Evolutionary conservation across 352 stramenopile genomes (phyloP).

Genomic region (Phytophthora tubulina): DNA sequence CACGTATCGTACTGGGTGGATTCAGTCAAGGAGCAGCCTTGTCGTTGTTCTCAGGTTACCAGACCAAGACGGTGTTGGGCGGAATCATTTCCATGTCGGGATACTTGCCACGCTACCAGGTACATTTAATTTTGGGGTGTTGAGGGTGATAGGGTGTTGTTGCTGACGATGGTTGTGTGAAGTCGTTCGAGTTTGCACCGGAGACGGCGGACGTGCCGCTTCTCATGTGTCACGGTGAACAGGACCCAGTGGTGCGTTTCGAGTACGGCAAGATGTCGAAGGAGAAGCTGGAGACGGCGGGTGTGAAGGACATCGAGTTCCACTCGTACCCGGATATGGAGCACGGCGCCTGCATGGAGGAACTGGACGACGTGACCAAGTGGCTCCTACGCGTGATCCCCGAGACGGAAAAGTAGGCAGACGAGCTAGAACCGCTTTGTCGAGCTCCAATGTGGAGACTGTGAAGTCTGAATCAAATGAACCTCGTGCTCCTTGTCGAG

Average conservation of each 20-base stretch:
- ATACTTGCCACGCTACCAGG: slow-evolving; percentile 69
- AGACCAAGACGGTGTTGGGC: slow-evolving; percentile 65
- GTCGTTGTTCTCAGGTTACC: slow-evolving; percentile 86
- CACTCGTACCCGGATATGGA: slow-evolving; percentile 72
- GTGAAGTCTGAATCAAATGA: not conserved
- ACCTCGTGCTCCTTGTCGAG: not conserved
- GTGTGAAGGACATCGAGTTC: slow-evolving; percentile 73
- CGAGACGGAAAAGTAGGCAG: slow-evolving; percentile 23
- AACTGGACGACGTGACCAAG: slow-evolving; percentile 70
- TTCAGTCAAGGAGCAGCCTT: slow-evolving; percentile 95
- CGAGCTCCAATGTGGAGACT: not conserved
- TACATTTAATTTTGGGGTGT: slow-evolving; percentile 18
- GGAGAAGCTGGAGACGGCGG: slow-evolving; percentile 60
- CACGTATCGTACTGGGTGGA: slow-evolving; percentile 93
- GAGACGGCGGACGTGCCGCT: slow-evolving; percentile 73
- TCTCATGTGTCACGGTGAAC: slow-evolving; percentile 83
- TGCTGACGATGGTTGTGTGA: not conserved
- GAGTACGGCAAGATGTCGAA: slow-evolving; percentile 69
- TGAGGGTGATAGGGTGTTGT: not conserved
- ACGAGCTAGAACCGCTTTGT: not conserved
- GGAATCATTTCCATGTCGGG: slow-evolving; percentile 79
- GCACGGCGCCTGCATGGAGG: slow-evolving; percentile 70
- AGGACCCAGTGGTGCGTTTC: slow-evolving; percentile 70
- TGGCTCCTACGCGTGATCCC: slow-evolving; percentile 74
- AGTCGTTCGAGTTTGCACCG: slow-evolving; percentile 61